phyloP scores from a whole-genome alignment of 805 yeast species.

The Saccharomycopsis sp. region DNA sequence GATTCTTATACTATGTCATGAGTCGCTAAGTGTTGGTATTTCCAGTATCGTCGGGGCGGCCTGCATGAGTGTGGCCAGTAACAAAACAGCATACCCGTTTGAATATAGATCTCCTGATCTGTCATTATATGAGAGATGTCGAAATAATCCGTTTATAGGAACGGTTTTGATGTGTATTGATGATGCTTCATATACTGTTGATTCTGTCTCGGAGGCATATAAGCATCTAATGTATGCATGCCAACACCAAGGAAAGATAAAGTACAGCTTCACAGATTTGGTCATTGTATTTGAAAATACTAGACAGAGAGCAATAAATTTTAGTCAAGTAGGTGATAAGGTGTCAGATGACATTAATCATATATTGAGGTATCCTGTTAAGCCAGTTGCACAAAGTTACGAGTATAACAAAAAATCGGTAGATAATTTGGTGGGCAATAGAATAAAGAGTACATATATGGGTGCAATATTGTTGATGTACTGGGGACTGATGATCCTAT shows the following conservation, averaged over 20 bases:
- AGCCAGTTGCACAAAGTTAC: slow-evolving; percentile 25
- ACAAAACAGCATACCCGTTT: slow-evolving; percentile 30
- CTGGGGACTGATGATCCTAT: slow-evolving; percentile 29
- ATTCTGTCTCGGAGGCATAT: slow-evolving; percentile 28
- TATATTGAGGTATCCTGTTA: slow-evolving; percentile 28
- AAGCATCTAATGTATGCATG: slow-evolving; percentile 32
- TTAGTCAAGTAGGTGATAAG: slow-evolving; percentile 4
- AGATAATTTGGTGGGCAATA: slow-evolving; percentile 26
- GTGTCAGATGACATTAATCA: slow-evolving; percentile 7
- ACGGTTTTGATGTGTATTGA: slow-evolving; percentile 34
- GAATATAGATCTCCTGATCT: slow-evolving; percentile 31
- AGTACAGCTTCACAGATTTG: slow-evolving; percentile 27
- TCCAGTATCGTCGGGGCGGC: slow-evolving; percentile 29
- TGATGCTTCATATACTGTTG: slow-evolving; percentile 25
- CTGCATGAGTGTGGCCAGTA: slow-evolving; percentile 31
- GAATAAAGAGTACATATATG: slow-evolving; percentile 27
- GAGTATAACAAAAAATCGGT: slow-evolving; percentile 28
- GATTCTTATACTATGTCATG: neutral
- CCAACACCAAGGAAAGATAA: slow-evolving; percentile 28
- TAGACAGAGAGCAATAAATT: slow-evolving; percentile 23
- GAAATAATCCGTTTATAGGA: slow-evolving; percentile 30
- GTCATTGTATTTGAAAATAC: slow-evolving; percentile 28
- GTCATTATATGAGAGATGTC: slow-evolving; percentile 32
- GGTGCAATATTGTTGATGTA: slow-evolving; percentile 29
- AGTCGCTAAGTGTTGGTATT: neutral